Percentiles rank a stretch among this genome's conserved stretches.
Evolutionary conservation across 495 filamentous ascomycete genomes (phyloP).

Genomic region (Aspergillus diversus): DNA sequence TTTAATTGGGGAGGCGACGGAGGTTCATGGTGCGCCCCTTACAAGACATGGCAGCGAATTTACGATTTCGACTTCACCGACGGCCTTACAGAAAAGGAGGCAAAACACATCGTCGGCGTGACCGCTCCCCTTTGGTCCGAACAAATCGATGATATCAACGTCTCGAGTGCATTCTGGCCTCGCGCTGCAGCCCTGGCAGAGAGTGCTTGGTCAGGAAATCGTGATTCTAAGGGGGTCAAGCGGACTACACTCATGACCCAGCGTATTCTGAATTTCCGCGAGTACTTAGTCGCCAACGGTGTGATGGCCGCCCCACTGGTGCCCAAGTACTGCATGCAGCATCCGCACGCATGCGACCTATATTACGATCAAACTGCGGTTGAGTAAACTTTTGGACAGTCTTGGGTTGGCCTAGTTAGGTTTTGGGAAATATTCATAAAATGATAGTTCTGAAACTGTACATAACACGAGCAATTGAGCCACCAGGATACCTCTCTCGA

Average conservation of each 20-base stretch:
- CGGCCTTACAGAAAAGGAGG: constrained; percentile 49
- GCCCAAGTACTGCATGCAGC: constrained; percentile 59
- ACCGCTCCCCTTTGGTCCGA: constrained; percentile 58
- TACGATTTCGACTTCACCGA: constrained; percentile 62
- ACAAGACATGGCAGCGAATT: constrained; percentile 65
- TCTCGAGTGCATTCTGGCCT: constrained; percentile 56
- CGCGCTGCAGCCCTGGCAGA: constrained; percentile 59
- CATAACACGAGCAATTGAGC: neutral
- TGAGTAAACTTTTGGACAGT: constrained; percentile 11
- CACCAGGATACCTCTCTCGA: neutral
- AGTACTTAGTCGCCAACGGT: constrained; percentile 59
- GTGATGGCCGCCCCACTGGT: constrained; percentile 51
- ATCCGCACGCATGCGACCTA: constrained; percentile 60
- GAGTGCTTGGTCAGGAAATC: constrained; percentile 59
- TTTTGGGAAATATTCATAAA: constrained; percentile 2
- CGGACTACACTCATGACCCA: constrained; percentile 56
- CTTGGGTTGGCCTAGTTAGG: neutral
- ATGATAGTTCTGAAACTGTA: constrained; percentile 2
- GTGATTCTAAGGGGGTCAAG: constrained; percentile 48
- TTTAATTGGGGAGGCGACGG: constrained; percentile 59
- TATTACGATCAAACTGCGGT: constrained; percentile 53
- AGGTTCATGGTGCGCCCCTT: constrained; percentile 61
- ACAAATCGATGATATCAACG: constrained; percentile 55
- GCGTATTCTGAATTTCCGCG: constrained; percentile 60
- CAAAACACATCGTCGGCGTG: constrained; percentile 51